Base-by-base conservation (phyloP, 768 basidiomycete species). In the Pisolithus marmoratus region DNA sequence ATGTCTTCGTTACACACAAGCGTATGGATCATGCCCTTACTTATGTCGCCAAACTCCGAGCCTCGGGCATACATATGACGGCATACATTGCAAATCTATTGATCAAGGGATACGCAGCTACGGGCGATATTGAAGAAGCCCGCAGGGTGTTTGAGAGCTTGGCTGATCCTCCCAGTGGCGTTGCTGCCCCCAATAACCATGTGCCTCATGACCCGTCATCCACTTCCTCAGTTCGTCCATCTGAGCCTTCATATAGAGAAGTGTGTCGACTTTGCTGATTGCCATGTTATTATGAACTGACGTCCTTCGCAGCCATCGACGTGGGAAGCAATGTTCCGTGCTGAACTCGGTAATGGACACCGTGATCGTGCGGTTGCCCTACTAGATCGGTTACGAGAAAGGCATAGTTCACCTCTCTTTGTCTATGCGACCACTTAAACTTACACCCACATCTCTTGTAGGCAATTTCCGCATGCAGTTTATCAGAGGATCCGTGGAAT, bases 311-410 rank as follows among this genome's bases (percentile, higher is more conserved):
- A 90, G 84, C 92, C 91, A 12, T 92, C 89, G 38, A 94, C 92
- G 1, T 95, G 90, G 85, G 96, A 98, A 63, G 84, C 83, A 5
- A 98, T 99, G 94, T 82, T 99, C 56, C 81, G 90, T 14, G 90
- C 89, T 1, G 96, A 99, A 64, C 75, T 98, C 11, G 83, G 83
- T 19, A 80, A 77, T 47, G 90, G 90, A 12, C 80, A 90, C 58
- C 80, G 83, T 12, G 79, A 83, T 43, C 75, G 76, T 11, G 95
- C 94, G 0, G 44, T 81, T 4, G 79, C 74, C 3, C 73, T 97
- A 0, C 73, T 94, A 27, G 77, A 82, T 50, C 78, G 90, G 43
- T 70, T 94, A 58, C 82, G 81, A 67, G 77, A 82, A 61, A 79
- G 91, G 85, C 87, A 58, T 29, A 80, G 72, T 26, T 15, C 38